Conservation (phyloP, 192 early-diverging fungal genomes). For the Neocallimastix lanati region DNA sequence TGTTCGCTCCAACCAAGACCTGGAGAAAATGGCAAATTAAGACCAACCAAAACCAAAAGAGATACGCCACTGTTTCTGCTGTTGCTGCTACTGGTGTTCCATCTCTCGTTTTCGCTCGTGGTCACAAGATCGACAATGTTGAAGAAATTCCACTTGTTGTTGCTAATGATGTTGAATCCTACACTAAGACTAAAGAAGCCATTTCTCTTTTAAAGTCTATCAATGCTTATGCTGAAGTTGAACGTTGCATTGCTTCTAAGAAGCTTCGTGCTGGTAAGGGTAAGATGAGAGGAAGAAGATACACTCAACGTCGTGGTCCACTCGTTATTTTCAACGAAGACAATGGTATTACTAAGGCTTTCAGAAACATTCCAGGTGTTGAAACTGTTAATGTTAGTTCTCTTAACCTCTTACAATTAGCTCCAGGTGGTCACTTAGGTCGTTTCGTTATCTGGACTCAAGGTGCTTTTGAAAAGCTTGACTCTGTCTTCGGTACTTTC, state of each 20-base stretch:
- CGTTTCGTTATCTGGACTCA: conserved; percentile 99
- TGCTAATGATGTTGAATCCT: conserved; percentile 52
- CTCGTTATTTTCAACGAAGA: conserved; percentile 90
- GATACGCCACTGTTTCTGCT: conserved; percentile 90
- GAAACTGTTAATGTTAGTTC: conserved; percentile 75
- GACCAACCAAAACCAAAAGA: conserved; percentile 96
- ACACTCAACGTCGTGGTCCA: conserved; percentile 89
- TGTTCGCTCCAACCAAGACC: conserved; percentile 99
- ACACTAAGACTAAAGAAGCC: conserved; percentile 86
- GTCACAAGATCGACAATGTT: conserved; percentile 85
- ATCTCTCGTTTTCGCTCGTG: conserved; percentile 82
- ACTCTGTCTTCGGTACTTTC: conserved; percentile 81
- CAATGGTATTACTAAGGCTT: conserved; percentile 80
- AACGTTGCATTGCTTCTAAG: conserved; percentile 86
- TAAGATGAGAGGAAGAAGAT: conserved; percentile 90
- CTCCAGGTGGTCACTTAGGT: conserved; percentile 95
- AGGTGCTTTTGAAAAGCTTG: conserved; percentile 75
- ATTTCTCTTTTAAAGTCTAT: conserved; percentile 73
- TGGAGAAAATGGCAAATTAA: conserved; percentile 99
- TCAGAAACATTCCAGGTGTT: conserved; percentile 97
- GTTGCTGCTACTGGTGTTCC: conserved; percentile 86
- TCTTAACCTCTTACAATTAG: conserved; percentile 95
- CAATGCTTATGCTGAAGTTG: conserved; percentile 85
- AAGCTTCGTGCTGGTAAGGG: conserved; percentile 92
- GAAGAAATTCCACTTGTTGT: conserved; percentile 89